Evolutionary conservation across 2,329 filamentous ascomycete genomes (phyloP), one percentile per base, ranked within the genome.

Genomic region (Sarocladium strictum): DNA sequence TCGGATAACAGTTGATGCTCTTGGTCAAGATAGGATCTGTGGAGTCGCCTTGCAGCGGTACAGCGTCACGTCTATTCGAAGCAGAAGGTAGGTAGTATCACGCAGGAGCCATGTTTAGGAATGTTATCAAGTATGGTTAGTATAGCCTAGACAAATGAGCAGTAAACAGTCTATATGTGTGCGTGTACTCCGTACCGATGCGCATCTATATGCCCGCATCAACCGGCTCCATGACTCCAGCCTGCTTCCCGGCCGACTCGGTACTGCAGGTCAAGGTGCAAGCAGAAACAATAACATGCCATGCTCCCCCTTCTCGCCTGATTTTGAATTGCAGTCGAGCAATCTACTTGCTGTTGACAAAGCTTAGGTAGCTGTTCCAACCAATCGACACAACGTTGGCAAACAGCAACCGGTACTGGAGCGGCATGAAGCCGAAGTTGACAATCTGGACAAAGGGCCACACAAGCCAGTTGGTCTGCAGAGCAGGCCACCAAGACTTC

Each of bases 371-470:
- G 59, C 77, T 81, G 69, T 85, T 85, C 82, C 82, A 85, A 58
- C 81, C 81, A 60, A 83, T 78, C 54, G 76, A 89, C 54, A 96
- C 78, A 52, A 95, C 69, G 65, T 97, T 97, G 63, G 96, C 92
- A 58, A 96, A 86, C 62, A 96, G 74, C 40, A 97, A 83, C 56
- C 91, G 81, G 71, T 93, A 85, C 66, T 95, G 83, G 58, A 95
- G 76, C 50, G 92, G 92, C 59, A 96, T 81, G 59, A 94, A 80
- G 64, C 87, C 87, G 74, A 97, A 97, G 76, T 97, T 97, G 65
- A 86, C 78, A 54, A 86, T 76, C 75, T 97, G 92, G 55, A 95
- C 90, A 59, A 78, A 76, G 3, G 92, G 92, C 92, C 92, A 97
- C 55, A 97, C 71, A 75, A 90, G 81, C 79, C 90, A 90, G 75